Percentiles rank a stretch among this genome's conserved stretches.
These are phyloP conservation scores for Microsporum canis DNA, from an alignment of 2,329 filamentous ascomycete species.

Conservation along the genomic window DNA sequence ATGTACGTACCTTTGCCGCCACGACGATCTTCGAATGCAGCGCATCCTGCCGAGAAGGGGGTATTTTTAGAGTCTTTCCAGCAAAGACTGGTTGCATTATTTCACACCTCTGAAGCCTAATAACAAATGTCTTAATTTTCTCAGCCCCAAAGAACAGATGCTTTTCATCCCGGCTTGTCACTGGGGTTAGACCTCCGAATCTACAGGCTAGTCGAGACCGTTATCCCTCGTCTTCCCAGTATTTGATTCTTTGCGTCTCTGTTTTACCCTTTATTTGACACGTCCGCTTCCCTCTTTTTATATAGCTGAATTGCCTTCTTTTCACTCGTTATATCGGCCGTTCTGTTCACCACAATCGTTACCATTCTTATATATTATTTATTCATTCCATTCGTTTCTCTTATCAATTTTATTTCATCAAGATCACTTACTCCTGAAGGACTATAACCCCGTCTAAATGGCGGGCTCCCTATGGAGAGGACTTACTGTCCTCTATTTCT, in stretches of 20 bases:
- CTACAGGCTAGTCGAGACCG: background rate
- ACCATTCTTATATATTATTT: background rate
- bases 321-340: background rate
- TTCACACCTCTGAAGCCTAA: background rate
- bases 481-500: background rate
- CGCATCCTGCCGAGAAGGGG: background rate
- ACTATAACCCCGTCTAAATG: background rate
- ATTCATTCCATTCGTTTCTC: background rate
- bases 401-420: background rate
- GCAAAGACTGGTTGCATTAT: background rate
- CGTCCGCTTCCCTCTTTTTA: background rate
- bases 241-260: background rate
- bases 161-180: background rate
- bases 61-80: background rate
- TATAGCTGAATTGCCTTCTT: background rate
- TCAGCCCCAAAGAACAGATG: background rate
- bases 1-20: background rate
- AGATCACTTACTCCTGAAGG: background rate
- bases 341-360: background rate
- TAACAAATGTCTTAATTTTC: background rate
- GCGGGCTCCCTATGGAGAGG: background rate
- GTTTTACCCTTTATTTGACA: background rate
- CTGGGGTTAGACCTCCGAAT: background rate
- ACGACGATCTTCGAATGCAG: background rate
- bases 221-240: background rate